Evolutionary conservation across 306 rosid genomes (phyloP), one percentile per base, ranked within the genome.

Genomic region (Prunus dulcis): DNA sequence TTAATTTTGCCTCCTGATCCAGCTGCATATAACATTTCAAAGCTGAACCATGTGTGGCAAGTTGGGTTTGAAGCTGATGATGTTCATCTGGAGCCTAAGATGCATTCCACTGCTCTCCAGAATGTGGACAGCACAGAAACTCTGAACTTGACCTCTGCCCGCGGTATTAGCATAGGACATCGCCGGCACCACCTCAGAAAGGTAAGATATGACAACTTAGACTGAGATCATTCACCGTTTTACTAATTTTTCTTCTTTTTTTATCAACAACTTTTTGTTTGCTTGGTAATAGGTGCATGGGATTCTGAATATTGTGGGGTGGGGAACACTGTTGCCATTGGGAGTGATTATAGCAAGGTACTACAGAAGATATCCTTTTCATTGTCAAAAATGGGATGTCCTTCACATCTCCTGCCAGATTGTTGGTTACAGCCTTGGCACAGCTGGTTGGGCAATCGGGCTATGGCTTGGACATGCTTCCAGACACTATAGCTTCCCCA

Each of bases 21-120:
- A 43, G 0, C 0, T 0, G 68, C 12, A 0, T 91, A 87, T 38
- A 15, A 90, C 25, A 56, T 74, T 9, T 6, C 79, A 0, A 80
- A 1, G 83, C 23, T 94, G 67, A 80, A 84, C 70, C 93, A 90
- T 75, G 96, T 92, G 56, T 94, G 98, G 98, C 98, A 92, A 76
- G 84, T 86, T 70, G 97, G 97, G 5, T 2, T 32, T 2, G n/a
- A 0, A 0, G 81, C 77, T 38, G 64, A 50, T 0, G 77, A 17
- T 3, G 65, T 2, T 7, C 32, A 4, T 12, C 11, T 72, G 56
- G 68, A 52, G 81, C 96, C 97, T 0, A 20, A 4, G 53, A 6
- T 0, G 23, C 98, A 94, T 58, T 79, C 80, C 1, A 65, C 65
- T 9, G 50, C 77, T 22, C 88, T 94, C 12, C 80, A 75, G 18